These are phyloP conservation scores for Trametes sp. DNA, from an alignment of 1,284 basidiomycete species.

Conservation along the genomic window DNA sequence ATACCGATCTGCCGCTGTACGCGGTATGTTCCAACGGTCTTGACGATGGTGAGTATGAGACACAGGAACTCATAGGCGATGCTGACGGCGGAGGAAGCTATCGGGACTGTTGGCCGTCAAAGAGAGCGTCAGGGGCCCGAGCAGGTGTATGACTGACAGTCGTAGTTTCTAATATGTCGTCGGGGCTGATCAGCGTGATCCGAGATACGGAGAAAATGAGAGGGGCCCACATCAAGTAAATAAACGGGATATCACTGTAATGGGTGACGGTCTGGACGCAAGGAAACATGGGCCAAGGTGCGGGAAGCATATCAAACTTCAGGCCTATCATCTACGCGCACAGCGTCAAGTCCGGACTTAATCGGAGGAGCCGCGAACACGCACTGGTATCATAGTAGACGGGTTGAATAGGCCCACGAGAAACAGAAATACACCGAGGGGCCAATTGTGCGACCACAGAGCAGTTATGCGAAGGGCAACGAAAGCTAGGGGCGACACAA, in stretches of 20 bases:
- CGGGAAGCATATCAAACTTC: neutral
- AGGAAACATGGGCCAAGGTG: constrained; percentile 1
- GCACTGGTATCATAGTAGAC: neutral
- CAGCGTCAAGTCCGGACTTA: no score
- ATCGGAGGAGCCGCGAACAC: no score
- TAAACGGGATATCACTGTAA: neutral
- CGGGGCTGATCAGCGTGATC: neutral
- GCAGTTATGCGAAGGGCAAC: constrained; percentile 5
- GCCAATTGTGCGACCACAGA: constrained; percentile 8
- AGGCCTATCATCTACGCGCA: neutral
- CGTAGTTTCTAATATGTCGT: neutral
- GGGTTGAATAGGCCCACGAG: constrained; percentile 1
- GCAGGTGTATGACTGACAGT: neutral
- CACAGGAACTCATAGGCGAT: constrained; percentile 11
- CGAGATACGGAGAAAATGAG: neutral
- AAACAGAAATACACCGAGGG: constrained; percentile 1
- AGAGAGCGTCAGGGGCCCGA: neutral
- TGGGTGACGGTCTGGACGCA: neutral
- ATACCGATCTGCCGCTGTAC: neutral
- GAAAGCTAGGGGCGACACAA: neutral
- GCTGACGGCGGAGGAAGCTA: neutral
- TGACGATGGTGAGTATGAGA: neutral
- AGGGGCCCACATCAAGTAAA: neutral
- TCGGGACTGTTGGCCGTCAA: neutral
- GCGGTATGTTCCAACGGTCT: neutral